Conservation (phyloP, 2,329 filamentous ascomycete genomes). For the Sordariomycetes sp. region DNA sequence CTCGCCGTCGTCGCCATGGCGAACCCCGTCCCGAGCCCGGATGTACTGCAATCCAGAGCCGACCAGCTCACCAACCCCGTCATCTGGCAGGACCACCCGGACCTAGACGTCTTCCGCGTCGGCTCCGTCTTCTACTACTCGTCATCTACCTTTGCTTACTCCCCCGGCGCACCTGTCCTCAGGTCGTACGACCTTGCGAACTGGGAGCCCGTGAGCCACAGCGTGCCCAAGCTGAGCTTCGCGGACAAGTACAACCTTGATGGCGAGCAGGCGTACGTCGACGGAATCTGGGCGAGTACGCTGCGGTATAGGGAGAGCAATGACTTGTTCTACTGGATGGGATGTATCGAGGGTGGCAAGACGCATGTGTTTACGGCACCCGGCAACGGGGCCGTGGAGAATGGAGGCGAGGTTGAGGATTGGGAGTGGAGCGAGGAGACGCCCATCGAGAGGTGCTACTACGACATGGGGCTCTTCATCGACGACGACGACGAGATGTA, state of each 20-base stretch:
- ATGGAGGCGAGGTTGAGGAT: constrained; percentile 24
- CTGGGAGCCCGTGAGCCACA: constrained; percentile 31
- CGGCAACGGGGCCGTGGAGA: constrained; percentile 15
- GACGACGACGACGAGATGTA: constrained; percentile 48
- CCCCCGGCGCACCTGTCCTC: constrained; percentile 40
- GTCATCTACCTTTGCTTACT: constrained; percentile 42
- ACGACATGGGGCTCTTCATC: constrained; percentile 43
- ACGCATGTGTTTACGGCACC: constrained; percentile 39
- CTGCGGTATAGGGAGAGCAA: constrained; percentile 35
- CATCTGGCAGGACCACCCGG: constrained; percentile 40
- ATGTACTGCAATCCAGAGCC: background rate
- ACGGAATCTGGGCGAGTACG: constrained; percentile 24
- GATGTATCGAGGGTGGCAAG: constrained; percentile 33
- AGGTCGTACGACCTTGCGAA: constrained; percentile 40
- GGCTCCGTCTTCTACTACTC: constrained; percentile 39
- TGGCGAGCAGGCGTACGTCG: background rate
- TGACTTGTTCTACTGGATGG: constrained; percentile 41
- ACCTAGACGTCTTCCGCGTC: constrained; percentile 38
- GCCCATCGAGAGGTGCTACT: constrained; percentile 30
- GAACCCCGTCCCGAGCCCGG: background rate
- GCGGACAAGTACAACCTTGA: constrained; percentile 1
- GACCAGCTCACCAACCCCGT: constrained; percentile 32
- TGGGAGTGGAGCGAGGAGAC: constrained; percentile 7
- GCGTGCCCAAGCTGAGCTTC: constrained; percentile 22
- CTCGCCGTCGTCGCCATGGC: background rate